Conservation (phyloP, 2,329 filamentous ascomycete genomes). For the Trichoderma simmonsii region DNA sequence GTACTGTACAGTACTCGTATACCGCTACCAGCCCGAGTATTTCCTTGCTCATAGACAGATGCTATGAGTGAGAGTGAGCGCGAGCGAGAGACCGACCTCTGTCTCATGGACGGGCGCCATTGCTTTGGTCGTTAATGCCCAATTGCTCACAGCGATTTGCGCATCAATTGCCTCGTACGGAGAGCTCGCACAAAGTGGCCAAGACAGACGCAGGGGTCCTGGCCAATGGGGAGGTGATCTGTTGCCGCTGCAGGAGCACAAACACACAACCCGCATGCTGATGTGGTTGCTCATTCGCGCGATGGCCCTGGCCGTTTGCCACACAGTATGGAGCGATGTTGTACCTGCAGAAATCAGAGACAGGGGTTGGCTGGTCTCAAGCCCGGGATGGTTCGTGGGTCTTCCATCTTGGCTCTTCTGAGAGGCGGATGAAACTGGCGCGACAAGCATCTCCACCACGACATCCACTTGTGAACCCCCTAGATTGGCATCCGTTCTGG, state of each 20-base stretch:
- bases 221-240: conserved; percentile 9
- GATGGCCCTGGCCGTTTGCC: not conserved
- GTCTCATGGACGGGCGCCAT: not conserved
- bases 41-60: not conserved
- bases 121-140: not conserved
- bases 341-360: conserved; percentile 11
- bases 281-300: not conserved
- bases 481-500: conserved; percentile 22
- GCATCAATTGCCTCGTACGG: not conserved
- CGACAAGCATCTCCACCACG: conserved; percentile 16
- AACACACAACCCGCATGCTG: not conserved
- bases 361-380: conserved; percentile 4
- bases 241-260: conserved; percentile 12
- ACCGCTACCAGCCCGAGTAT: not conserved
- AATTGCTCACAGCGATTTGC: not conserved
- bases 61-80: not conserved
- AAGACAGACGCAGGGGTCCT: not conserved
- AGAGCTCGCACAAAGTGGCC: conserved; percentile 1
- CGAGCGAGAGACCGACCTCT: not conserved
- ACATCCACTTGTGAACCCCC: conserved; percentile 16
- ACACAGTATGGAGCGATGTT: conserved; percentile 16
- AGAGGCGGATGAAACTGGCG: conserved; percentile 16
- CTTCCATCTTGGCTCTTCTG: conserved; percentile 5
- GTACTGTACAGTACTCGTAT: not conserved
- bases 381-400: conserved; percentile 4